phyloP scores from a whole-genome alignment of 2,329 filamentous ascomycete species.

The Colletotrichum sp. region DNA sequence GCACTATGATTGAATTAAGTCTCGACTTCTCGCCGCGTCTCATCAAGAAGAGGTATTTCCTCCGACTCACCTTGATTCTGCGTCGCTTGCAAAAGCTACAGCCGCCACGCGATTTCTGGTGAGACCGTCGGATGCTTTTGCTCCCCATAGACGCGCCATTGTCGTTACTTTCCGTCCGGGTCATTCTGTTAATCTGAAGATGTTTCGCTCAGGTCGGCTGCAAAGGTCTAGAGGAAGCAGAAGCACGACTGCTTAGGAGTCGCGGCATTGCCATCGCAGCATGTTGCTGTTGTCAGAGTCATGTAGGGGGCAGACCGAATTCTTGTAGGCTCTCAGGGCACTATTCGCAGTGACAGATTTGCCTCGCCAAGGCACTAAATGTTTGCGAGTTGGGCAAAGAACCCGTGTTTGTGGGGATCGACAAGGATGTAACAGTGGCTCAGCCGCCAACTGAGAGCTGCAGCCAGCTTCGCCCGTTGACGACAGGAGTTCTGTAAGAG shows the following conservation, averaged over 20 bases:
- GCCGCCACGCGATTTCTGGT: neutral
- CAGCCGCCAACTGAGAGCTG: neutral
- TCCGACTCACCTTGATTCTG: neutral
- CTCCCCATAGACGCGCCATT: neutral
- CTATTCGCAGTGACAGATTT: neutral
- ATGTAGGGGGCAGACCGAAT: neutral
- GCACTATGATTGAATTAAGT: neutral
- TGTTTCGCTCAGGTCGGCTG: neutral
- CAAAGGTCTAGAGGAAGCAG: neutral
- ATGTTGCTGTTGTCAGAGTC: neutral
- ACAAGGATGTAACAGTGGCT: neutral
- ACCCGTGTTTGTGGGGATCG: neutral
- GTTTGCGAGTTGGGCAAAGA: neutral
- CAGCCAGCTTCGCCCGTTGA: neutral
- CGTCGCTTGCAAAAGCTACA: neutral
- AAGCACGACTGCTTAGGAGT: neutral
- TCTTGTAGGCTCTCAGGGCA: neutral
- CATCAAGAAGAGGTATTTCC: neutral
- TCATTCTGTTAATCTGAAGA: neutral
- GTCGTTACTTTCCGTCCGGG: neutral
- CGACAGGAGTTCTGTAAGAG: neutral
- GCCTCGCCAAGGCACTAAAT: neutral
- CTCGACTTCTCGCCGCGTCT: neutral
- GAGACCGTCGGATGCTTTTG: neutral
- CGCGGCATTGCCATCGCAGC: neutral